Percentiles rank a stretch among this genome's conserved stretches.
phyloP scores from a whole-genome alignment of 2,329 filamentous ascomycete species.

The Colletotrichum higginsianum region DNA sequence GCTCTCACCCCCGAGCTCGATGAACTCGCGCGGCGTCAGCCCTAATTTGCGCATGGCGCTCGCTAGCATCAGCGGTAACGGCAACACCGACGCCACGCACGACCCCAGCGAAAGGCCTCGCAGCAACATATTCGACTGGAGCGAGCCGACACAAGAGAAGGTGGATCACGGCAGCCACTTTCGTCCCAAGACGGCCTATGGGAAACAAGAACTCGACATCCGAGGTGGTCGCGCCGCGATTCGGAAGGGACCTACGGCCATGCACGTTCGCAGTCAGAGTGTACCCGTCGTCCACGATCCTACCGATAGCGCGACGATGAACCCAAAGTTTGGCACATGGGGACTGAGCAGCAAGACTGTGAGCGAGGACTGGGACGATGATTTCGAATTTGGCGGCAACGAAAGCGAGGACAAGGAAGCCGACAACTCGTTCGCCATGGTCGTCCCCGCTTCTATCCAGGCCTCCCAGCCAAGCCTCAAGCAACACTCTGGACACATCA shows the following conservation, averaged over 20 bases:
- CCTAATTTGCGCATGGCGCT: conserved; percentile 69
- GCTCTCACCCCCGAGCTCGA: conserved; percentile 71
- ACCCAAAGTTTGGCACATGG: conserved; percentile 85
- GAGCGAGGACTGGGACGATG: conserved; percentile 91
- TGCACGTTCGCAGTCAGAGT: conserved; percentile 85
- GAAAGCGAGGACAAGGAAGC: conserved; percentile 56
- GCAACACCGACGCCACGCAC: conserved; percentile 50
- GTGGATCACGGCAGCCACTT: conserved; percentile 71
- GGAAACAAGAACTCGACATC: conserved; percentile 79
- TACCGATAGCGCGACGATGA: conserved; percentile 67
- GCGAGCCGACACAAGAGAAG: conserved; percentile 77
- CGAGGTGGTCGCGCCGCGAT: conserved; percentile 78
- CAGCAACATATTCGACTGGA: conserved; percentile 85
- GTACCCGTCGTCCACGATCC: conserved; percentile 80
- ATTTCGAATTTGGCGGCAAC: conserved; percentile 81
- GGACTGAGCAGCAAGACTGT: conserved; percentile 83
- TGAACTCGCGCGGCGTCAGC: conserved; percentile 68
- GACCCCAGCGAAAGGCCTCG: conserved; percentile 65
- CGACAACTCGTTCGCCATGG: conserved; percentile 65
- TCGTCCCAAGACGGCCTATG: conserved; percentile 82
- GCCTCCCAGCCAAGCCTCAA: conserved; percentile 87
- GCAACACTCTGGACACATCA: conserved; percentile 86
- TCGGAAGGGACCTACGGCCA: conserved; percentile 77
- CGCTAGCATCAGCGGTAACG: conserved; percentile 66
- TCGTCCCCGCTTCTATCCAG: conserved; percentile 85